phyloP scores from a whole-genome alignment of 2,329 filamentous ascomycete species.

The Furcasterigmium sp. region DNA sequence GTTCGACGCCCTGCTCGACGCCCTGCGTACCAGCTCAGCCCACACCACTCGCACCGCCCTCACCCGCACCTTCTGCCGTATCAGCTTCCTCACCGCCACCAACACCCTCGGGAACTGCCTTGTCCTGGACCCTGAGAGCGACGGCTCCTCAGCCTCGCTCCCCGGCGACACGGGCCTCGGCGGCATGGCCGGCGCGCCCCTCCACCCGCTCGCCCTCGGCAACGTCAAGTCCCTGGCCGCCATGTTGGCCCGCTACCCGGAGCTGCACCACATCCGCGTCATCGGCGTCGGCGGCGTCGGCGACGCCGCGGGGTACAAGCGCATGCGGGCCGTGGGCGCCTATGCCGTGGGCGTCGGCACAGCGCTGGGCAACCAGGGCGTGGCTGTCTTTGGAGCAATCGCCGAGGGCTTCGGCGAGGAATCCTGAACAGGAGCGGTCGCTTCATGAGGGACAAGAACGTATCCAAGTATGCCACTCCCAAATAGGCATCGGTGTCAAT shows the following conservation, averaged over 20 bases:
- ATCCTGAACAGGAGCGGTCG: no score
- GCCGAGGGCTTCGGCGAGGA: slow-evolving; percentile 10
- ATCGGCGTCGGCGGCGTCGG: slow-evolving; percentile 71
- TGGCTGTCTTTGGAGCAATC: slow-evolving; percentile 59
- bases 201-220: slow-evolving; percentile 70
- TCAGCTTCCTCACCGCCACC: slow-evolving; percentile 68
- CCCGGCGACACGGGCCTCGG: slow-evolving; percentile 57
- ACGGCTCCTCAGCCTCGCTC: slow-evolving; percentile 20
- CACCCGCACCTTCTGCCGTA: slow-evolving; percentile 9
- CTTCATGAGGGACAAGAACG: no score
- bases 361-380: slow-evolving; percentile 58
- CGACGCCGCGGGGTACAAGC: slow-evolving; percentile 54
- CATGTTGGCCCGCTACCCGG: slow-evolving; percentile 46
- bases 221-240: slow-evolving; percentile 66
- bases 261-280: slow-evolving; percentile 51
- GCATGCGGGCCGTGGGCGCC: slow-evolving; percentile 65
- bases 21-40: slow-evolving; percentile 30
- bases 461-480: no score
- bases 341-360: slow-evolving; percentile 64
- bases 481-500: no score
- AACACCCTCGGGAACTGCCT: slow-evolving; percentile 69
- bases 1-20: slow-evolving; percentile 50
- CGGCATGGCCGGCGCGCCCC: slow-evolving; percentile 64
- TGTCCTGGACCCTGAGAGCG: slow-evolving; percentile 33
- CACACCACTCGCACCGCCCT: slow-evolving; percentile 6